Base-by-base conservation (phyloP, 1,284 basidiomycete species). In the Cutaneotrichosporon cavernicola region DNA sequence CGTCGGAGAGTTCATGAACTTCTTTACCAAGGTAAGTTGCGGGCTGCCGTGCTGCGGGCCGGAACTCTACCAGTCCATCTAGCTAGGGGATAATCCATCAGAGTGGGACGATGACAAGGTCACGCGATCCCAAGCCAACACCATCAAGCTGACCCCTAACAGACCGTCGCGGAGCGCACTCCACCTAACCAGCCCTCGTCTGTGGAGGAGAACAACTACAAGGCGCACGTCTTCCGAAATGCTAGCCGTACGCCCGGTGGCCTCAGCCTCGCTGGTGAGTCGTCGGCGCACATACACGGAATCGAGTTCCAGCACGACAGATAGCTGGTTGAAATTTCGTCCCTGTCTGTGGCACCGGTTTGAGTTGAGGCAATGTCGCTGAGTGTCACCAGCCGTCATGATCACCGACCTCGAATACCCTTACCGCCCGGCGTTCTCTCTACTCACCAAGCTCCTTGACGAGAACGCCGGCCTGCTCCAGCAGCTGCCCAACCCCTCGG, bases 361-460 rank as follows among this genome's bases (percentile, higher is more conserved):
- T 50, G 40, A 16, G 40, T 43, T 13, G 14, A 50, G 47, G 47
- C 47, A 21, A 21, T 22, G 9, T 52, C 18, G 31, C 65, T 71
- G 38, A 71, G 59, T 14, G 3, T 73, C 7, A 4, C 56, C 79
- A 89, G 96, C 88, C 58, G 91, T 98, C 65, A 88, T 98, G 75
- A 90, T 99, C 73, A 90, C 93, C 47, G 96, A 98, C 82, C 86
- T 90, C 60, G 96, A 99, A 77, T 99, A 99, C 82, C 97, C 96
- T 56, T 90, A 92, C 62, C 89, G 97, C 62, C 92, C 96, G 10
- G 96, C 95, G 3, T 99, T 97, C 83, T 96, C 94, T 6, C 86
- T 99, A 49, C 84, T 99, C 65, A 89, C 92, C 70, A 99, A 98
- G 83, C 80, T 97, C 26, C 85, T 99, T 26, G 97, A 99, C 72